Conservation (phyloP, 768 basidiomycete species). For the Leucocoprinus sp. region DNA sequence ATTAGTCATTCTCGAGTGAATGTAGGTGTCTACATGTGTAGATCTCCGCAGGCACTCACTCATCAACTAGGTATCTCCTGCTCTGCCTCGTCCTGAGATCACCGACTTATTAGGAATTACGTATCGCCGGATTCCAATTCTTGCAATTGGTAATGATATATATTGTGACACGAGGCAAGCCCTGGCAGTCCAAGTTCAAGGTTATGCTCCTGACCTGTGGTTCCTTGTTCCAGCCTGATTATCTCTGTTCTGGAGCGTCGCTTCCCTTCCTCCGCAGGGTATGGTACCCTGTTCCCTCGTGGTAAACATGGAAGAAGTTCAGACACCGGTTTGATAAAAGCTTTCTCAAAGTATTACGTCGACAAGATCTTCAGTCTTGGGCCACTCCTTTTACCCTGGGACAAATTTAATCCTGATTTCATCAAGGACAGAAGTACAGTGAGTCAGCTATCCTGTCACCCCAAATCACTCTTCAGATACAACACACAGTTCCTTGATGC, state of each 20-base stretch:
- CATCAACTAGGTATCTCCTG: slow-evolving; percentile 33
- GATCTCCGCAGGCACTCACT: not conserved
- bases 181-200: not conserved
- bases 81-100: slow-evolving; percentile 51
- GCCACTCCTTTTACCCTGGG: slow-evolving; percentile 37
- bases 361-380: slow-evolving; percentile 38
- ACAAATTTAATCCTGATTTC: slow-evolving; percentile 35
- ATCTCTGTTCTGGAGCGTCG: slow-evolving; percentile 42
- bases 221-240: slow-evolving; percentile 30
- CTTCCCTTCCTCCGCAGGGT: slow-evolving; percentile 41
- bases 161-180: slow-evolving; percentile 47
- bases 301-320: slow-evolving; percentile 31
- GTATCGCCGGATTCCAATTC: slow-evolving; percentile 52
- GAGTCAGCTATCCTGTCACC: slow-evolving; percentile 13
- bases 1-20: slow-evolving; percentile 41
- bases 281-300: slow-evolving; percentile 40
- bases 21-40: slow-evolving; percentile 22
- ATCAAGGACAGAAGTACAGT: slow-evolving; percentile 42
- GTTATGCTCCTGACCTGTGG: not conserved
- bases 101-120: slow-evolving; percentile 41
- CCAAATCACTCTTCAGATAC: not conserved
- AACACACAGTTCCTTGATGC: slow-evolving; percentile 23
- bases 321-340: slow-evolving; percentile 42
- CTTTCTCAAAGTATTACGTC: slow-evolving; percentile 37
- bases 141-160: slow-evolving; percentile 53